Evolutionary conservation across 257 asterid genomes (phyloP), one percentile per base, ranked within the genome.

Genomic region (Cinchona pubescens): DNA sequence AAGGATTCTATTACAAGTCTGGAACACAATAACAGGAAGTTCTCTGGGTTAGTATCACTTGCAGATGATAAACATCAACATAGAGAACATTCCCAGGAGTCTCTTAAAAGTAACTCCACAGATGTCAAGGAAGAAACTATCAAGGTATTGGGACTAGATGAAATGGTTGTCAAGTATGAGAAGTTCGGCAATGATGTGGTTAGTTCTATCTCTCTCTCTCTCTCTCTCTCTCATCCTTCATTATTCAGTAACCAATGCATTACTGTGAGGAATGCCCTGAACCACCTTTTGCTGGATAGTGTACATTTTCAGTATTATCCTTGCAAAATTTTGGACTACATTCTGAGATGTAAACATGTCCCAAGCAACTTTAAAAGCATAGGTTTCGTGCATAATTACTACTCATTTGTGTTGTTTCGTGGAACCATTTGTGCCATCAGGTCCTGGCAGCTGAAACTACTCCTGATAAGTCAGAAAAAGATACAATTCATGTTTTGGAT

Each of bases 181-280:
- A 76, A 81, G 71, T 56, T 68, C 65, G 72, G 46, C 42, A 76
- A 75, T 78, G 79, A 81, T 71, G 48, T 49, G 83, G 91, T 86
- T 60, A 79, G 85, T 69, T 29, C 5, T 30, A 48, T 40, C 40
- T 38, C 58, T 23, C 12, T 56, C 63, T 19, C 46, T 16, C 7
- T 34, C 69, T 25, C 38, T n/a, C 21, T n/a, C 42, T 2, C 42
- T 2, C 42, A 40, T 25, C 37, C 8, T 12, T 27, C 16, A 6
- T 59, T 27, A 59, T 30, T 29, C 65, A 27, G 38, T 12, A 13
- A 27, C 9, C 29, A 29, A 59, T 27, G 65, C 38, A 10, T 27
- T 29, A 5, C 38, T 59, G 45, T 64, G 27, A 34, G 2, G 42
- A 19, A 35, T 64, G 45, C 27, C 45, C 35, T 65, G 2, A 21